Evolutionary conservation across 306 rosid species (phyloP), one percentile per base, ranked within the genome.

Genomic region (Oemleria cerasiformis): DNA sequence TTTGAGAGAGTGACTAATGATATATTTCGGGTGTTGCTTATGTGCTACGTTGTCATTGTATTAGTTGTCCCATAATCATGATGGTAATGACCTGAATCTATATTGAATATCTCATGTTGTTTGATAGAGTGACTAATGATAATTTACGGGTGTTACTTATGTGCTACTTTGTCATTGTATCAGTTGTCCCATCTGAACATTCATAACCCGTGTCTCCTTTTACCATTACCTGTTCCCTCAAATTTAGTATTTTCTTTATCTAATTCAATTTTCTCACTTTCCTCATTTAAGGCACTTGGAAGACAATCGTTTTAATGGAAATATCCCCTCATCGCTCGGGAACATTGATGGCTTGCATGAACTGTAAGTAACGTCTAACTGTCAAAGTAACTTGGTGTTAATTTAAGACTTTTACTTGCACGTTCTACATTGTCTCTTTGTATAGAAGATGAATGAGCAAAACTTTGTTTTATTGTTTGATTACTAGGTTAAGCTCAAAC

Each of bases 311-410:
- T 84, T 92, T 62, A 81, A 49, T 67, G 99, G 99, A 75, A 87
- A 74, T 80, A 86, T 95, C 77, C 96, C 96, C 7, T 83, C 84
- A 39, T 85, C 97, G 65, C 86, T 92, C 23, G 93, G 97, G 70
- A 44, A 81, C 78, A 78, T 86, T 60, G 71, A 77, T 60, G 68
- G 69, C 76, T 89, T 92, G 85, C 80, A 60, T 20, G 96, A 89
- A 82, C 82, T 90, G 99, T 92, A 83, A 89, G 96, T 88, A 14
- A 19, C 39, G 53, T 17, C 55, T 30, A 42, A 23, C 13, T 25
- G 55, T 25, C n/a, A 45, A 56, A 23, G 8, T 21, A 44, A 25
- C 21, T 54, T 43, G n/a, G 13, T 25, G 17, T 17, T 7, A 16
- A 57, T 25, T 15, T 56, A 55, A 9, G 30, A 56, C 17, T 30